These are phyloP conservation scores for Globisporangium nagaii DNA, from an alignment of 352 stramenopile genomes.

Conservation along the genomic window DNA sequence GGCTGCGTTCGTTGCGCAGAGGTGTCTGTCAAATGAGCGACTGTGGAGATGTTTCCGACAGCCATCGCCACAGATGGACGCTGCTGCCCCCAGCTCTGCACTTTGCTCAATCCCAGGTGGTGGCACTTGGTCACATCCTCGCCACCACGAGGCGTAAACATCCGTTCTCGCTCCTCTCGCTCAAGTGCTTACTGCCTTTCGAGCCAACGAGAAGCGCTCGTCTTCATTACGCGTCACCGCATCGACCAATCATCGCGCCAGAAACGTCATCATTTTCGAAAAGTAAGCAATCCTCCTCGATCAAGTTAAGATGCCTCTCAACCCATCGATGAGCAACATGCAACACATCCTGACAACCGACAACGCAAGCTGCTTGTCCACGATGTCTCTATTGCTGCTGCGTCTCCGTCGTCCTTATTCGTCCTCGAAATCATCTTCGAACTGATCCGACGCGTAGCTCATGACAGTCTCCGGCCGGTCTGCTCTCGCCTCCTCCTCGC, in stretches of 20 bases:
- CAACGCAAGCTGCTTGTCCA: no score
- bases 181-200: no score
- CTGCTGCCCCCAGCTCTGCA: background rate
- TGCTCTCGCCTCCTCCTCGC: background rate
- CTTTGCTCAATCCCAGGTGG: background rate
- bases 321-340: no score
- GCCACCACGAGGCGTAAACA: background rate
- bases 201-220: background rate
- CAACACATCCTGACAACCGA: no score
- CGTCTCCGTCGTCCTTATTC: conserved; percentile 18
- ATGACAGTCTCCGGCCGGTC: conserved; percentile 41
- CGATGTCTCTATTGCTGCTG: no score
- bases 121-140: background rate
- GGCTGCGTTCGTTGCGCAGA: background rate
- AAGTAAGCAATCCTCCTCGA: background rate
- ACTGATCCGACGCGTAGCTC: conserved; percentile 59
- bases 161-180: background rate
- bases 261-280: background rate
- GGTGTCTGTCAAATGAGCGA: background rate
- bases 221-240: background rate
- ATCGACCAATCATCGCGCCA: background rate
- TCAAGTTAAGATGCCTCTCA: background rate
- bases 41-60: no score
- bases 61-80: background rate
- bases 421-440: conserved; percentile 41